phyloP scores from a whole-genome alignment of 2,329 filamentous ascomycete species.

The Lojkania enalia region DNA sequence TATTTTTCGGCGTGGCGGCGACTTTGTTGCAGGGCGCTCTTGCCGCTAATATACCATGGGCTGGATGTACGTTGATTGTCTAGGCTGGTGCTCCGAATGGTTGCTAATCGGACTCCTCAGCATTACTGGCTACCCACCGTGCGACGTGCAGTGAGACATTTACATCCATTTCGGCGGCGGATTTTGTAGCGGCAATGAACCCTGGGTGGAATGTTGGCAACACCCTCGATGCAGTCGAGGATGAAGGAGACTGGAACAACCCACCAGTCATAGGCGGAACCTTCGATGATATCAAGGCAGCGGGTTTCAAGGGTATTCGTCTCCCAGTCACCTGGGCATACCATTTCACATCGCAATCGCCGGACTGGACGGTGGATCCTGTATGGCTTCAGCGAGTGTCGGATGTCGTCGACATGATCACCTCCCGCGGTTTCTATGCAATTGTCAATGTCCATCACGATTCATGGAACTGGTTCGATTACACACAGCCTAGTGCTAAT shows the following conservation, averaged over 20 bases:
- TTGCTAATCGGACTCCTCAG: background rate
- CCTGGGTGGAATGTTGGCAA: conserved; percentile 66
- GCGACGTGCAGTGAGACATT: conserved; percentile 50
- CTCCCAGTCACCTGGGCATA: conserved; percentile 64
- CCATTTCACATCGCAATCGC: conserved; percentile 57
- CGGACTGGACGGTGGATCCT: conserved; percentile 58
- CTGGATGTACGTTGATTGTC: too few species aligned
- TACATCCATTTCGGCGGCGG: conserved; percentile 49
- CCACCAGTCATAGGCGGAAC: conserved; percentile 54
- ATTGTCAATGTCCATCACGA: conserved; percentile 65
- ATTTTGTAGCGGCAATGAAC: conserved; percentile 54
- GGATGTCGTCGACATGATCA: conserved; percentile 61
- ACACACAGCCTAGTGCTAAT: conserved; percentile 52
- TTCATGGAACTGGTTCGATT: conserved; percentile 62
- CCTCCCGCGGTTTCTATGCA: conserved; percentile 55
- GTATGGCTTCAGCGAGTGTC: conserved; percentile 61
- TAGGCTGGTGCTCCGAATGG: too few species aligned
- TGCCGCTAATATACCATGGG: conserved; percentile 12
- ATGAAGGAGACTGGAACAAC: conserved; percentile 64
- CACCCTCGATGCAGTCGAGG: conserved; percentile 59
- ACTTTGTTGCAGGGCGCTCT: conserved; percentile 13
- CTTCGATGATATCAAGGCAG: conserved; percentile 56
- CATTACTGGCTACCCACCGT: background rate
- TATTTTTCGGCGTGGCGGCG: conserved; percentile 13
- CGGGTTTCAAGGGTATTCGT: conserved; percentile 62